Evolutionary conservation across 495 filamentous ascomycete species (phyloP).

Genomic region (Sabuloglossum arenarium): DNA sequence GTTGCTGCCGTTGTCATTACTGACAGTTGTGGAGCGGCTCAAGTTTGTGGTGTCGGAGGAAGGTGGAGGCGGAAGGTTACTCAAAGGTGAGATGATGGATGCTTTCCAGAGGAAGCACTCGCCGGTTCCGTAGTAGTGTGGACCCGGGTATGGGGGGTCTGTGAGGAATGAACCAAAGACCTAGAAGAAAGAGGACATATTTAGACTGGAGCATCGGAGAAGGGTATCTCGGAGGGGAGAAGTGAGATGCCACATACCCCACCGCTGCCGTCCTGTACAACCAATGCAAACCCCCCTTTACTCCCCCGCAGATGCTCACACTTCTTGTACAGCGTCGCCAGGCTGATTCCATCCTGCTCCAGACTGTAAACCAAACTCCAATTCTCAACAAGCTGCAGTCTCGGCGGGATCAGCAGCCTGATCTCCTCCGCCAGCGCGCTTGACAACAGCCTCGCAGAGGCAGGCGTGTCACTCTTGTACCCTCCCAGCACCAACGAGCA

Average conservation of each 20-base stretch:
- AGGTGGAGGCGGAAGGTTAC: slow-evolving; percentile 40
- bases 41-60: slow-evolving; percentile 50
- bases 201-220: slow-evolving; percentile 1
- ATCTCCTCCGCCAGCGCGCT: slow-evolving; percentile 79
- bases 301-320: slow-evolving; percentile 30
- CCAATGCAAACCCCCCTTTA: slow-evolving; percentile 68
- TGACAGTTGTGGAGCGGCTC: slow-evolving; percentile 49
- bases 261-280: slow-evolving; percentile 54
- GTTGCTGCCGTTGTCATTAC: slow-evolving; percentile 23
- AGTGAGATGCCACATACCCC: slow-evolving; percentile 31
- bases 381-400: slow-evolving; percentile 66
- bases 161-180: slow-evolving; percentile 91
- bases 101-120: slow-evolving; percentile 98
- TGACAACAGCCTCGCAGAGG: slow-evolving; percentile 29
- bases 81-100: slow-evolving; percentile 30
- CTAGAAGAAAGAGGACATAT: slow-evolving; percentile 16
- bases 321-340: slow-evolving; percentile 70
- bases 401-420: slow-evolving; percentile 63
- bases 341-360: slow-evolving; percentile 78
- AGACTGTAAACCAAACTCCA: slow-evolving; percentile 79
- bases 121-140: slow-evolving; percentile 84
- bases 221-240: background rate
- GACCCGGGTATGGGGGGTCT: slow-evolving; percentile 55
- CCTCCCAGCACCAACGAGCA: slow-evolving; percentile 18
- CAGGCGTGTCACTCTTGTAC: slow-evolving; percentile 12